A percentile compares a stretch with the other conserved stretches of the same genome.
phyloP scores from a whole-genome alignment of 345 rosid genomes.

The Iberis pinnata region DNA sequence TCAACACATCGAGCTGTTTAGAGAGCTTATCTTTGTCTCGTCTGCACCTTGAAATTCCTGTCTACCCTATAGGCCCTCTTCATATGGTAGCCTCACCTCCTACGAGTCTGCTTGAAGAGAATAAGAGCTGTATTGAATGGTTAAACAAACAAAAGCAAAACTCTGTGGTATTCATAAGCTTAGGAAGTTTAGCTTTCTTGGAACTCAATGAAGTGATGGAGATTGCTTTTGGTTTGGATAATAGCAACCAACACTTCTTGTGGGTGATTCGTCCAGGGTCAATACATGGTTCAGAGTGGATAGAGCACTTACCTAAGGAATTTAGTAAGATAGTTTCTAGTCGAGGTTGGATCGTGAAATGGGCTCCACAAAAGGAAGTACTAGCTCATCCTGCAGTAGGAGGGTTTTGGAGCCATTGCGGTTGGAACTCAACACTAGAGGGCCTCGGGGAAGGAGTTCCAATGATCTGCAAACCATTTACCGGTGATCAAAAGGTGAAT shows the following conservation, averaged over 20 bases:
- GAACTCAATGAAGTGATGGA: constrained; percentile 20
- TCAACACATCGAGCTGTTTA: constrained; percentile 18
- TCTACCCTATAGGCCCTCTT: constrained; percentile 29
- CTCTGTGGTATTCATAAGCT: constrained; percentile 46
- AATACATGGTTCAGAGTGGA: constrained; percentile 16
- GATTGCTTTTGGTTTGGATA: constrained; percentile 23
- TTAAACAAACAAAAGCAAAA: too few relatives aligned
- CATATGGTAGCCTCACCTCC: too few relatives aligned
- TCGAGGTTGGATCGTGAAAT: constrained; percentile 26
- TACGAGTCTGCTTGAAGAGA: constrained; percentile 23
- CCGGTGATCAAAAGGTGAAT: constrained; percentile 38
- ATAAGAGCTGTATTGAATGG: constrained; percentile 42
- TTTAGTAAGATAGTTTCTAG: constrained; percentile 14
- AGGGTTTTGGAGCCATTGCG: constrained; percentile 45
- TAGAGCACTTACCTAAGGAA: constrained; percentile 18
- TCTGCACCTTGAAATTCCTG: constrained; percentile 7
- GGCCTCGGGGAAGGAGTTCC: constrained; percentile 42
- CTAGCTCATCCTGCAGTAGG: constrained; percentile 35
- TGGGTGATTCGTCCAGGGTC: constrained; percentile 34
- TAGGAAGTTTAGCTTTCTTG: constrained; percentile 43
- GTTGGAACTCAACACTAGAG: constrained; percentile 50
- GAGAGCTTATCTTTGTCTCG: constrained; percentile 17
- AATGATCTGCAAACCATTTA: constrained; percentile 36
- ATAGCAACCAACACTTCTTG: constrained; percentile 27
- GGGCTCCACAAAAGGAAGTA: constrained; percentile 32